Base-by-base conservation (phyloP, 495 filamentous ascomycete genomes). In the Hypomontagnella submonticulosa region DNA sequence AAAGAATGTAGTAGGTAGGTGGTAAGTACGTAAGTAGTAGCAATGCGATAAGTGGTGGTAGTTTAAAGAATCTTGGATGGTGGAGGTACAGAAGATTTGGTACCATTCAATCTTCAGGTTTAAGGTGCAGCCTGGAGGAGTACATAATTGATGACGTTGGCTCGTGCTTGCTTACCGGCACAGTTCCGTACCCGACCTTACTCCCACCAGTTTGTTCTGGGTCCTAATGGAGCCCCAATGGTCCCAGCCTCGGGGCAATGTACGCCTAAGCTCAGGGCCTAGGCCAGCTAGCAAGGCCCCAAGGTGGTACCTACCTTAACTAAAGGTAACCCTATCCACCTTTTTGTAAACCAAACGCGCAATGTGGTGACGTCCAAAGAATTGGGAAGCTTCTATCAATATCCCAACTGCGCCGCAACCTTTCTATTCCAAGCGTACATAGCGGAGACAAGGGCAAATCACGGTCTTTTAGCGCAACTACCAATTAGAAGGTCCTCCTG, bases 141-240 rank as follows among this genome's bases (percentile, higher is more conserved):
- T 50, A 56, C 42, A 32, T 67, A 59, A 63, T 69, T 15, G 59
- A 69, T 69, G 66, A 69, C 66, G 66, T 69, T 69, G 66, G 66
- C 66, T 37, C 47, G 59, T 69, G 66, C 66, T 69, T 44, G 52
- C 42, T 52, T 23, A 27, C 30, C 19, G 44, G 36, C 55, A 15
- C 12, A 38, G 30, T 50, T 12, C 15, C 33, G 23, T 38, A 49
- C 27, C 7, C n/a, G n/a, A n/a, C n/a, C n/a, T 49, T 13, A 18
- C 49, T 11, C 47, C 4, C 40, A 49, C 12, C 7, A 18, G 8
- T 8, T 11, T 15, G 2, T 30, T 30, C n/a, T n/a, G n/a, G 50
- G 36, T 4, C 12, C 34, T 53, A 15, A 15, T 23, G n/a, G n/a
- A 20, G 20, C 10, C 41, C 50, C 44, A 49, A 32, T 23, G 12